Conservation (phyloP, 352 stramenopile genomes). For the Aphanomyces stellatus region DNA sequence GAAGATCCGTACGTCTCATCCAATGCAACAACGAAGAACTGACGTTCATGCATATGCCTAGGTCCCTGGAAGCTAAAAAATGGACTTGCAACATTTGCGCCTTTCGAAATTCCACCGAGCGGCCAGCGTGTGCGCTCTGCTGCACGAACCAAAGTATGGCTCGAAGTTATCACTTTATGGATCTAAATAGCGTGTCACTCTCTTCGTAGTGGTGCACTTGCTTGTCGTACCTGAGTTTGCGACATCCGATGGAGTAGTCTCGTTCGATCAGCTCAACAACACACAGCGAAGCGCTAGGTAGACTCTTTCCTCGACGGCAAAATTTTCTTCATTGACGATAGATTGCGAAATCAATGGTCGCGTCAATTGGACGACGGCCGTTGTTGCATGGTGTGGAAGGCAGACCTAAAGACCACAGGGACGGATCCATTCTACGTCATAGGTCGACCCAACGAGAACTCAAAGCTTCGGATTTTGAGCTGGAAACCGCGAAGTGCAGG, state of each 20-base stretch:
- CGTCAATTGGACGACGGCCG: not conserved
- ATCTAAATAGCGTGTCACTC: not conserved
- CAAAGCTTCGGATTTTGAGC: conserved; percentile 26
- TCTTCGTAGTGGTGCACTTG: not conserved
- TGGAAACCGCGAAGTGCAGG: not conserved
- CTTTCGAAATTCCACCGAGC: not conserved
- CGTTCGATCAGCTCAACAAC: not conserved
- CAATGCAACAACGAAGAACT: not conserved
- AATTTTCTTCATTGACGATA: not conserved
- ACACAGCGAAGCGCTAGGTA: not conserved
- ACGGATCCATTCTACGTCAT: not conserved
- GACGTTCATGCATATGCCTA: not conserved
- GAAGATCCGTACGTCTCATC: conserved; percentile 6
- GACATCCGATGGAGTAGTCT: not conserved
- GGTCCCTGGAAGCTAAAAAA: not conserved
- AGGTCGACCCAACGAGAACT: conserved; percentile 4
- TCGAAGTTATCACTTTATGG: not conserved
- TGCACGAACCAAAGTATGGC: not conserved
- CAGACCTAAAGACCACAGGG: not conserved
- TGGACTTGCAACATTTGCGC: not conserved
- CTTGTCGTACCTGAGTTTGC: not conserved
- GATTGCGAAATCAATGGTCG: not conserved
- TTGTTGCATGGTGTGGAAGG: not conserved
- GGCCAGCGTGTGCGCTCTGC: not conserved
- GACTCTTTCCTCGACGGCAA: not conserved